These are phyloP conservation scores for Citrus glauca DNA, from an alignment of 345 rosid species.

Conservation along the genomic window DNA sequence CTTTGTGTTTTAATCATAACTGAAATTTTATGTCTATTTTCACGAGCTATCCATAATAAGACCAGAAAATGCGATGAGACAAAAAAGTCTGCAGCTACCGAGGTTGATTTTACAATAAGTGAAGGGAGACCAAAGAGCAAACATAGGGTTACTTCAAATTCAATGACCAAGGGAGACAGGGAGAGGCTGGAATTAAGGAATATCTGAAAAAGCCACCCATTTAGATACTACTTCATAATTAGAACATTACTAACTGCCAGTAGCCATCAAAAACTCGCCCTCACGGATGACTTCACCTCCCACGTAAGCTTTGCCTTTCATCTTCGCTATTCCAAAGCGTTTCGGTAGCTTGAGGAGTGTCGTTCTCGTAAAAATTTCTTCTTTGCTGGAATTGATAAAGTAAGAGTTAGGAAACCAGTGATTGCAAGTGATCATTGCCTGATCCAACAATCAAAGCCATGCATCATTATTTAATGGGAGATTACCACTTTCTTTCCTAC, in stretches of 20 bases:
- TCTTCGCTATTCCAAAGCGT: conserved; percentile 89
- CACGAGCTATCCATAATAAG: no score
- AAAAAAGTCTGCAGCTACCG: no score
- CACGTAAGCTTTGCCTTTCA: conserved; percentile 97
- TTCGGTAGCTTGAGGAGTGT: conserved; percentile 79
- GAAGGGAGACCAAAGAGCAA: background rate
- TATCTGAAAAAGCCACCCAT: background rate
- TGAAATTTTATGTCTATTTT: no score
- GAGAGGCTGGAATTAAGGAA: background rate
- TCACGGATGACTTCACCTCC: conserved; percentile 82
- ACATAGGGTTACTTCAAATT: no score
- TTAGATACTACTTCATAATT: background rate
- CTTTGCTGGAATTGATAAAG: no score
- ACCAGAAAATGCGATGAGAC: no score
- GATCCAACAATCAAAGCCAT: conserved; percentile 13
- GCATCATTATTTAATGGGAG: background rate
- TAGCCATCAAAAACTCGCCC: conserved; percentile 93
- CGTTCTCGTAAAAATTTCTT: no score
- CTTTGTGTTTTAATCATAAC: no score
- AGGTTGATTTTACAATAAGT: background rate
- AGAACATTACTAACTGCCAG: conserved; percentile 42
- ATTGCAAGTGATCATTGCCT: no score
- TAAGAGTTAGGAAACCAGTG: no score
- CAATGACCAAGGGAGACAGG: background rate
- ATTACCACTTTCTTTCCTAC: no score